Base-by-base conservation (phyloP, 169 alveolate genomes). In the Amoebophrya sp. region DNA sequence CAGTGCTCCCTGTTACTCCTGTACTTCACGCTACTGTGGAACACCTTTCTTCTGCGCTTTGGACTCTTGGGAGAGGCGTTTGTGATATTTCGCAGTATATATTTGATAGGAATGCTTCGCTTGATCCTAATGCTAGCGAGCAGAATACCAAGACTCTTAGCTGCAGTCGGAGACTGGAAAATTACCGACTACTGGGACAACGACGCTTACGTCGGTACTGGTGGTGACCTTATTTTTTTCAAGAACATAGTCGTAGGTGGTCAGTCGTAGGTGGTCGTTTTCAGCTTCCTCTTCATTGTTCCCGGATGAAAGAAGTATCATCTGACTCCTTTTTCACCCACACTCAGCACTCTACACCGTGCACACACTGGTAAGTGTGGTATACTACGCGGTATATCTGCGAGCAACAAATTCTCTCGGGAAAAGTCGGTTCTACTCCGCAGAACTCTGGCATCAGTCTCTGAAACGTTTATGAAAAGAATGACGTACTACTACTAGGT, bases 121-220 rank as follows among this genome's bases (percentile, higher is more conserved):
- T 26, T 65, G 33, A 36, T 65, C 39, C 26, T 65, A 36, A 65
- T 65, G 83, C 83, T 65, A 6, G 83, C 83, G 26, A 12, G 36
- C 2, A 65, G 83, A 65, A 65, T 65, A 65, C 83, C 83, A 6
- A 6, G 83, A 10, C 83, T 65, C 36, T 26, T 65, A 36, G 83
- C 83, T 29, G 83, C 83, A 36, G 83, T 65, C 36, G 83, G 83
- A 6, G 83, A 18, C 83, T 65, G 83, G 83, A 65, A 65, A 65
- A 65, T 65, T 26, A 18, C 83, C 2, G 83, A 65, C 33, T 65
- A 65, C 83, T 65, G 83, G 83, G 83, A 65, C 83, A 18, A 65
- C 2, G n/a, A 10, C 26, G 33, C 26, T 10, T 26, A 12, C 83
- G n/a, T 65, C 18, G 12, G 83, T 65, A 65, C 18, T 12, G n/a